phyloP scores from a whole-genome alignment of 768 basidiomycete species.

The Lentinula sp. region DNA sequence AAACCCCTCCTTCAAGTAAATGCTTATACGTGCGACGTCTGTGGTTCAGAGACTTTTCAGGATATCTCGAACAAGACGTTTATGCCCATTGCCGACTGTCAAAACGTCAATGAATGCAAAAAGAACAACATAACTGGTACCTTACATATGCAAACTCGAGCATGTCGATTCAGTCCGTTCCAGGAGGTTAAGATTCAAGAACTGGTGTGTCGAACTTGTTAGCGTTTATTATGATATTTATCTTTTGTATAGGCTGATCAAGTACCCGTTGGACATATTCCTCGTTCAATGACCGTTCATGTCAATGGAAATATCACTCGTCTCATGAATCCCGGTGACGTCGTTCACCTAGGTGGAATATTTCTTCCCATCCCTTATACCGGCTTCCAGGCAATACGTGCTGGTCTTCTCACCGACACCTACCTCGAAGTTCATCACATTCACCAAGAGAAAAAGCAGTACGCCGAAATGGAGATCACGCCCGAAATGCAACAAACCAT shows the following conservation, averaged over 20 bases:
- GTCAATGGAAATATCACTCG: conserved; percentile 87
- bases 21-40: conserved; percentile 97
- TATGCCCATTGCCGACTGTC: conserved; percentile 82
- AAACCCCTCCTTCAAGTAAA: conserved; percentile 96
- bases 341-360: conserved; percentile 92
- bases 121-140: conserved; percentile 85
- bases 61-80: conserved; percentile 92
- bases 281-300: conserved; percentile 97
- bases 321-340: conserved; percentile 90
- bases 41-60: conserved; percentile 98
- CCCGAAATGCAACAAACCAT: conserved; percentile 74
- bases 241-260: conserved; percentile 72
- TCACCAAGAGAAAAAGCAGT: conserved; percentile 95
- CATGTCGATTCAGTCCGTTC: conserved; percentile 95
- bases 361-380: conserved; percentile 98
- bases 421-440: conserved; percentile 91
- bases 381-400: conserved; percentile 94
- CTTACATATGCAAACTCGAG: conserved; percentile 97
- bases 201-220: conserved; percentile 54
- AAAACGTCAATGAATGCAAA: conserved; percentile 79
- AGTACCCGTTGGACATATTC: conserved; percentile 99
- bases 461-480: conserved; percentile 90
- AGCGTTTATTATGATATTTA: not conserved
- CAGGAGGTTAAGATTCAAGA: conserved; percentile 99
- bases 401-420: conserved; percentile 94